Percentiles rank a stretch among this genome's conserved stretches.
Conservation (phyloP, 2,329 filamentous ascomycete genomes). For the Fusarium sp. region DNA sequence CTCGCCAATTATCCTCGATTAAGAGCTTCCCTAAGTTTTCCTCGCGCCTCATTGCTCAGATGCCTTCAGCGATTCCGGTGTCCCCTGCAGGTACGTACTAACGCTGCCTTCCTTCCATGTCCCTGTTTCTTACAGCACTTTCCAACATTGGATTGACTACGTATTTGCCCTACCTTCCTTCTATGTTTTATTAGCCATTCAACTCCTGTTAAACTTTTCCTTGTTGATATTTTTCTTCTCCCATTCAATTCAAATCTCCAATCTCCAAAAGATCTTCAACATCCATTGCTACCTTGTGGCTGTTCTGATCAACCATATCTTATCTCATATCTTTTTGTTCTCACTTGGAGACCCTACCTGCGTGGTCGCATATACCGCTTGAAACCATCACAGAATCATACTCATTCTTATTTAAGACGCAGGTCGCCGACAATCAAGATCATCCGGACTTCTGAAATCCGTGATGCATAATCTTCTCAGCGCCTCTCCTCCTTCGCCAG, state of each 20-base stretch:
- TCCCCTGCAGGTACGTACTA: constrained; percentile 48
- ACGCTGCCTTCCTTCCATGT: constrained; percentile 36
- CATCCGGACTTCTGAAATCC: constrained; percentile 59
- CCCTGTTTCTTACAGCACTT: constrained; percentile 39
- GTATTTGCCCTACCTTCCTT: constrained; percentile 34
- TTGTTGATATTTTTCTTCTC: constrained; percentile 22
- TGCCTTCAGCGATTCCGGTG: constrained; percentile 51
- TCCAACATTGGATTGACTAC: constrained; percentile 27
- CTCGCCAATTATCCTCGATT: constrained; percentile 36
- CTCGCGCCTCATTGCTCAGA: constrained; percentile 44
- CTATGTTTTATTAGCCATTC: constrained; percentile 41
- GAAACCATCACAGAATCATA: constrained; percentile 20
- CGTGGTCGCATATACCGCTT: constrained; percentile 25
- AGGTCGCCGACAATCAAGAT: constrained; percentile 56
- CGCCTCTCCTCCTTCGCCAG: constrained; percentile 49
- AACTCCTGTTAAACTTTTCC: constrained; percentile 32
- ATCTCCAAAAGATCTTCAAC: constrained; percentile 32
- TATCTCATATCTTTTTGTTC: constrained; percentile 11
- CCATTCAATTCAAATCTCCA: constrained; percentile 16
- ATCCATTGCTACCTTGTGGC: constrained; percentile 20
- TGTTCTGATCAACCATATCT: constrained; percentile 14
- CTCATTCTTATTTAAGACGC: constrained; percentile 45
- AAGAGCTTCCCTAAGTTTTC: constrained; percentile 36
- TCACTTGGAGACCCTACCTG: constrained; percentile 15
- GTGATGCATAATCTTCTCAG: constrained; percentile 61